Percentiles rank a stretch among this genome's conserved stretches.
These are phyloP conservation scores for Croton setiger DNA, from an alignment of 441 rosid genomes.

Conservation along the genomic window DNA sequence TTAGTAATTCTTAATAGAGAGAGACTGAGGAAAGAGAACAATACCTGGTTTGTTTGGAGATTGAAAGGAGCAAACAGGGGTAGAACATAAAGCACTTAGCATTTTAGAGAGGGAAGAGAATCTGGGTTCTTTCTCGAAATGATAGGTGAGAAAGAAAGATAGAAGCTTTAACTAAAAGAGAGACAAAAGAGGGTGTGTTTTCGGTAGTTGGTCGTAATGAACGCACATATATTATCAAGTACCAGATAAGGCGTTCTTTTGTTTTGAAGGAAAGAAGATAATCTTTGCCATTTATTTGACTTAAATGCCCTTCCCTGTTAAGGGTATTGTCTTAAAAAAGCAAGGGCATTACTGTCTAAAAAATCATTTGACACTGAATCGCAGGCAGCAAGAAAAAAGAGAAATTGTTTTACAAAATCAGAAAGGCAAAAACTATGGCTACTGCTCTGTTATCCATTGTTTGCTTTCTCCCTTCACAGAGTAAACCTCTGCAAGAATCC, in stretches of 20 bases:
- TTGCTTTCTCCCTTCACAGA: constrained; percentile 35
- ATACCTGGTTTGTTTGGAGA: constrained; percentile 45
- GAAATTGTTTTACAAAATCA: constrained; percentile 5
- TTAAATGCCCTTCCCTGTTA: constrained; percentile 19
- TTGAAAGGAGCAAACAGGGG: constrained; percentile 40
- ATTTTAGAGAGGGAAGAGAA: constrained; percentile 25
- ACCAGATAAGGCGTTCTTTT: constrained; percentile 32
- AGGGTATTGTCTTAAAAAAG: background rate
- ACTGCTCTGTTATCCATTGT: constrained; percentile 36
- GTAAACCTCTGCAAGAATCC: constrained; percentile 18
- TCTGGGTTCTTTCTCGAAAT: constrained; percentile 8
- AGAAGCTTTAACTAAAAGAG: constrained; percentile 2
- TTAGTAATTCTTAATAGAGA: background rate
- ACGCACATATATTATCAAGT: background rate
- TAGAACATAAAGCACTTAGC: constrained; percentile 51
- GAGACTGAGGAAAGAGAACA: background rate
- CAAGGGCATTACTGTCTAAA: constrained; percentile 27
- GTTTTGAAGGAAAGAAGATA: background rate
- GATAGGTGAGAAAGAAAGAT: constrained; percentile 1
- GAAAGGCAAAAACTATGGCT: constrained; percentile 37
- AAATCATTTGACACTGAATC: background rate
- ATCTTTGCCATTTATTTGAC: constrained; percentile 12
- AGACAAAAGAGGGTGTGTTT: background rate
- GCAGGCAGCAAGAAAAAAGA: background rate
- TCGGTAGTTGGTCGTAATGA: constrained; percentile 23